Evolutionary conservation across 2,329 filamentous ascomycete species (phyloP), one percentile per base, ranked within the genome.

Genomic region (Exophiala dermatitidis): DNA sequence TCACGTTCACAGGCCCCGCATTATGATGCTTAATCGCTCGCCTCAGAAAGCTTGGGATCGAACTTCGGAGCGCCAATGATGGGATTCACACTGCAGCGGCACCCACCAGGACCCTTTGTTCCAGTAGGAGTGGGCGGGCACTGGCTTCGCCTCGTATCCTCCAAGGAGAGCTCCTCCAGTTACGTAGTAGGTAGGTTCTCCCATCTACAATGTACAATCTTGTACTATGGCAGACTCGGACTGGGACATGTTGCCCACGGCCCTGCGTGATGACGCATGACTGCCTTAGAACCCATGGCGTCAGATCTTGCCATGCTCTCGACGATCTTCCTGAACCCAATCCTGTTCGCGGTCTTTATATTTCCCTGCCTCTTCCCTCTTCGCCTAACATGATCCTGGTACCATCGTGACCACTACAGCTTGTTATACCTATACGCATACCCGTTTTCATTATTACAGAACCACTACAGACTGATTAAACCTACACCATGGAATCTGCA

Each of bases 401-500:
- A 38, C 19, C 36, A 38, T 12, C 19, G 5, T n/a, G 36, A 38
- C 36, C 19, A 41, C 19, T 41, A 41, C 12, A 28, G 28, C 38
- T 38, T 8, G 36, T 45, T 45, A 10, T 7, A 5, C n/a, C 42
- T 7, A 5, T 31, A 26, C 9, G 9, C 42, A 28, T 7, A 7
- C 30, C 42, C 36, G 37, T 36, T 12, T 37, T 34, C 12, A 36
- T 48, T 31, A 31, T 32, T 40, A 5, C 29, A 31, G 19, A 46
- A 38, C 36, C 19, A 41, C 19, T 41, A 41, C 12, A 28, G 28
- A 12, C 19, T 8, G 36, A 38, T n/a, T 19, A 36, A n/a, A 30
- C 28, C 9, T 5, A 29, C 33, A 53, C 5, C n/a, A 59, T 59
- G 57, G 57, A 56, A 52, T 30, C 53, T 28, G 46, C 48, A 50